A percentile compares a stretch with the other conserved stretches of the same genome.
Conservation (phyloP, 225 moss, liverwort and hornwort genomes). For the Marchantia paleacea region DNA sequence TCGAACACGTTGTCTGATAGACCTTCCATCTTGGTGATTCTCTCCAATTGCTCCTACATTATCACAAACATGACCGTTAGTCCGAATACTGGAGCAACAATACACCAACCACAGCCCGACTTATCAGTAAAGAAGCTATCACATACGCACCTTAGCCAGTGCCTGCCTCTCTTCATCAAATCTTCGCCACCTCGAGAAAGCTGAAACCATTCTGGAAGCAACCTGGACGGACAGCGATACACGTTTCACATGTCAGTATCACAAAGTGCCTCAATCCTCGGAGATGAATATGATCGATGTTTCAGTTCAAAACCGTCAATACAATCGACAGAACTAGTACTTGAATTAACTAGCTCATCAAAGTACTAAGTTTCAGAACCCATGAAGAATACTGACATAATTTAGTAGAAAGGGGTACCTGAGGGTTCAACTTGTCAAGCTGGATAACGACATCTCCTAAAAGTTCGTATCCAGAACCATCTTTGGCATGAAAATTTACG, state of each 20-base stretch:
- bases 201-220: slow-evolving; percentile 87
- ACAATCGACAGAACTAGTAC: background rate
- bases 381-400: background rate
- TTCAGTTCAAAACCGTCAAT: background rate
- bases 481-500: slow-evolving; percentile 83
- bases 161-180: slow-evolving; percentile 78
- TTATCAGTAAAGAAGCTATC: background rate
- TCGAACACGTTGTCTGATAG: slow-evolving; percentile 94
- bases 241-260: background rate
- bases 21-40: slow-evolving; percentile 65
- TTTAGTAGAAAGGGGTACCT: slow-evolving; percentile 38
- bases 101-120: background rate
- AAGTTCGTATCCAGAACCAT: slow-evolving; percentile 88
- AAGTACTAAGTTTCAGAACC: background rate
- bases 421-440: slow-evolving; percentile 91
- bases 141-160: slow-evolving; percentile 51
- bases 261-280: background rate
- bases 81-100: background rate
- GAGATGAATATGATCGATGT: background rate
- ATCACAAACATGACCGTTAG: background rate
- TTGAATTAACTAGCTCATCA: background rate
- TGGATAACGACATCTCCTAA: slow-evolving; percentile 80
- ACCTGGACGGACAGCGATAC: slow-evolving; percentile 39
- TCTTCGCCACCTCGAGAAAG: slow-evolving; percentile 88
- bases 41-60: slow-evolving; percentile 68